Evolutionary conservation across 305 asterid species (phyloP).

Genomic region (Solanum hybrid): DNA sequence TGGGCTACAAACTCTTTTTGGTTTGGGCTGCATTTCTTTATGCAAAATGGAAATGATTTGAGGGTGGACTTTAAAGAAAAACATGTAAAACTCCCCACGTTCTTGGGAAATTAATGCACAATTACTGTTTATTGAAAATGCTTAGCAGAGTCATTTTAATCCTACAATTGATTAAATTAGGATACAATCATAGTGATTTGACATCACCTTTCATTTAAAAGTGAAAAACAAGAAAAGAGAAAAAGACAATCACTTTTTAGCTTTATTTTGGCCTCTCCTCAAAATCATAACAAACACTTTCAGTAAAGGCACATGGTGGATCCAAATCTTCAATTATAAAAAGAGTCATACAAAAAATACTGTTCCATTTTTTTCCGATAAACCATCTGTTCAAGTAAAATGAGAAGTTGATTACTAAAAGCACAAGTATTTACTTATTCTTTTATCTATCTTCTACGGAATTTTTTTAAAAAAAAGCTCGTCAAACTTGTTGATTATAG

Average conservation of each 20-base stretch:
- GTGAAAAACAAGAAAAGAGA: background rate
- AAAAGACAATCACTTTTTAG: background rate
- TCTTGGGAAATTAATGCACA: background rate
- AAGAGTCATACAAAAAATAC: too few relatives aligned
- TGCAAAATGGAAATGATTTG: background rate
- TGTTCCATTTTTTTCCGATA: background rate
- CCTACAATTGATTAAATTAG: background rate
- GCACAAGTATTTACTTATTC: background rate
- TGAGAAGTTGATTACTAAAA: background rate
- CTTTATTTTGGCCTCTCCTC: background rate
- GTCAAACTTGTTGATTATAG: background rate
- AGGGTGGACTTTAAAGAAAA: background rate
- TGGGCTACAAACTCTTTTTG: background rate
- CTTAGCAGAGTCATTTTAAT: background rate
- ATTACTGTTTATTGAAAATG: background rate
- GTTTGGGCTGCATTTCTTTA: background rate
- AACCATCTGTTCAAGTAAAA: background rate
- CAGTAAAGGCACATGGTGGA: constrained; percentile 3
- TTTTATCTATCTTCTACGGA: background rate
- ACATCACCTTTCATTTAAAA: background rate
- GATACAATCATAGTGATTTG: background rate
- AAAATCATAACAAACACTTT: background rate
- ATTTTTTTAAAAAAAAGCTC: background rate
- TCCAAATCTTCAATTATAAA: background rate
- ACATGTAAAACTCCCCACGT: background rate